These are phyloP conservation scores for Talaromyces sp. DNA, from an alignment of 2,329 filamentous ascomycete species.

Conservation along the genomic window DNA sequence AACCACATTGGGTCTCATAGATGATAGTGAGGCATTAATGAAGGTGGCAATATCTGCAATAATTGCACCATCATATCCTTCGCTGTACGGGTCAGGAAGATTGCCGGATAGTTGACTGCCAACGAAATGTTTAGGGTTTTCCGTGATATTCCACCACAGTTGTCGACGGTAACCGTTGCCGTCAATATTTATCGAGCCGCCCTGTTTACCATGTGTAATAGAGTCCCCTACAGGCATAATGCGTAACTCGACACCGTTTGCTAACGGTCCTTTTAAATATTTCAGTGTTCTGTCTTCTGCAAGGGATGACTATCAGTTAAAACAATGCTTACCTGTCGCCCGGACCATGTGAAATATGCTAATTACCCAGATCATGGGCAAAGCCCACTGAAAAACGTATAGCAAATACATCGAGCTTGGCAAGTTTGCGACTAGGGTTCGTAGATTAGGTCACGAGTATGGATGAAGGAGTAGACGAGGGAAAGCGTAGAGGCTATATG, in stretches of 20 bases:
- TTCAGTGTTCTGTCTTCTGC: too few relatives aligned
- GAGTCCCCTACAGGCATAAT: constrained; percentile 27
- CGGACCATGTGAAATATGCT: too few relatives aligned
- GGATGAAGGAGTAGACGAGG: too few relatives aligned
- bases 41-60: constrained; percentile 24
- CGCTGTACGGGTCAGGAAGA: constrained; percentile 23
- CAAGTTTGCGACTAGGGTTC: too few relatives aligned
- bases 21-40: constrained; percentile 11
- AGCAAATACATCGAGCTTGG: too few relatives aligned
- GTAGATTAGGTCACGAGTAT: too few relatives aligned
- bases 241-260: constrained; percentile 8
- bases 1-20: constrained; percentile 24
- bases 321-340: too few relatives aligned
- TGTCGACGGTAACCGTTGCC: constrained; percentile 33
- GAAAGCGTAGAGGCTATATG: too few relatives aligned
- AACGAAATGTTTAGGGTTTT: constrained; percentile 11
- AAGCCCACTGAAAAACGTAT: too few relatives aligned
- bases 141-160: constrained; percentile 16
- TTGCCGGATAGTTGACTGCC: constrained; percentile 11
- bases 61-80: constrained; percentile 14
- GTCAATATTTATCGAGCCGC: constrained; percentile 7
- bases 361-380: too few relatives aligned
- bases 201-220: constrained; percentile 24
- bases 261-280: too few relatives aligned
- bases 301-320: too few relatives aligned